Conservation (phyloP, 2,329 filamentous ascomycete species). For the Blastomyces emzantsi region DNA sequence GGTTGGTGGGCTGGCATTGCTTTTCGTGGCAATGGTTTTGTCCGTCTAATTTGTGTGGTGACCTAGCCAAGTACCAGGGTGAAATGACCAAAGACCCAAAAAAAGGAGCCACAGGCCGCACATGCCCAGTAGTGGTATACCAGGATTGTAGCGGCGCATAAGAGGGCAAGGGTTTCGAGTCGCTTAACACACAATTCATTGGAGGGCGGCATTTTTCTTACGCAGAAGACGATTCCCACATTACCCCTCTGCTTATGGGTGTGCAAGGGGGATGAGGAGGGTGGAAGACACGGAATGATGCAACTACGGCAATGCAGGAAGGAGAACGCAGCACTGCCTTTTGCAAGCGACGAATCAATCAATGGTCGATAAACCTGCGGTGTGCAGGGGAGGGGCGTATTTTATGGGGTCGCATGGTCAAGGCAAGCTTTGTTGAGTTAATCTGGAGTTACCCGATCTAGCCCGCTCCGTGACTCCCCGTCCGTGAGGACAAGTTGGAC, state of each 20-base stretch:
- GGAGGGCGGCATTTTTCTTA: neutral
- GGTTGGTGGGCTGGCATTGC: neutral
- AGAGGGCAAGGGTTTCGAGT: neutral
- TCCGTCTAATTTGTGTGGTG: neutral
- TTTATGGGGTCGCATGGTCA: neutral
- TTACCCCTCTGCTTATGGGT: neutral
- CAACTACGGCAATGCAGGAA: conserved; percentile 1
- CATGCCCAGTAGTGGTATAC: neutral
- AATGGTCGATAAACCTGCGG: conserved; percentile 4
- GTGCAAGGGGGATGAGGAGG: neutral
- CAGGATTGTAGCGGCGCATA: neutral
- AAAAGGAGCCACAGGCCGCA: neutral
- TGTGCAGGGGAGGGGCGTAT: neutral
- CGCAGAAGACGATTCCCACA: neutral
- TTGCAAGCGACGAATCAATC: conserved; percentile 1
- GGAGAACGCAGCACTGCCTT: neutral
- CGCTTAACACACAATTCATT: neutral
- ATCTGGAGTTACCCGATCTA: neutral
- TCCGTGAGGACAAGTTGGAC: neutral
- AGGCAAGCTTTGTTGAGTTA: neutral
- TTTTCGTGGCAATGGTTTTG: neutral
- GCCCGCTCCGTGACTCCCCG: neutral
- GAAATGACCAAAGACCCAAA: neutral
- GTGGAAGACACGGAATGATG: conserved; percentile 2
- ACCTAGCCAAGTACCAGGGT: neutral